Percentiles rank a stretch among this genome's conserved stretches.
These are phyloP conservation scores for Chlamydomonas urium DNA, from an alignment of 139 green algal species.

Conservation along the genomic window DNA sequence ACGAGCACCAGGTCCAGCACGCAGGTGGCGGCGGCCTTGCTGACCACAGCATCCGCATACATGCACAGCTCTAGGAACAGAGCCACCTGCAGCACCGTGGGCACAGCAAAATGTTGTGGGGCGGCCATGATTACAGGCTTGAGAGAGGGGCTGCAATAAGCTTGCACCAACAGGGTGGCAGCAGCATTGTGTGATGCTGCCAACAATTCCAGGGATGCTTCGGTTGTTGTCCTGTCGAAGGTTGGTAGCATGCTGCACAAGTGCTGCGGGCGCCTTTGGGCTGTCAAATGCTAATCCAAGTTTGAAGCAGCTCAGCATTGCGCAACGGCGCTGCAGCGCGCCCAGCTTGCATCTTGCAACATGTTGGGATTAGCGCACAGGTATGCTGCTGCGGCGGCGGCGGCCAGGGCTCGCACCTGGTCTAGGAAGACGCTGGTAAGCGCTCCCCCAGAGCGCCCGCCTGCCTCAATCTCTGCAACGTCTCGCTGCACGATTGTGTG, in stretches of 20 bases:
- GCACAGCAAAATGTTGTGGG: not conserved
- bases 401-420: conserved; percentile 23
- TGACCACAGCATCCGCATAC: conserved; percentile 41
- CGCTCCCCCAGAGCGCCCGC: not conserved
- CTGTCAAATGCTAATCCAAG: too few species aligned
- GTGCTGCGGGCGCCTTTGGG: too few species aligned
- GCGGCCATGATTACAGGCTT: not conserved
- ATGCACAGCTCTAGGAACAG: conserved; percentile 33
- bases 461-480: conserved; percentile 21
- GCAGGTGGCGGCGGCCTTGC: conserved; percentile 32
- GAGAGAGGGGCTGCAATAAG: too few species aligned
- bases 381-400: conserved; percentile 8
- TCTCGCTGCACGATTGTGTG: conserved; percentile 44
- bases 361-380: not conserved
- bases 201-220: not conserved
- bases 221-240: not conserved
- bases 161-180: too few species aligned
- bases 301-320: too few species aligned
- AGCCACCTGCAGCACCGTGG: not conserved
- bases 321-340: too few species aligned
- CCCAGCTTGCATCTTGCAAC: too few species aligned
- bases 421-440: conserved; percentile 4
- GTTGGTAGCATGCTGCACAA: not conserved
- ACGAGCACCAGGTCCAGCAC: conserved; percentile 21
- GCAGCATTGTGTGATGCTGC: not conserved